Evolutionary conservation across 805 yeast species (phyloP).

Genomic region (Candida arabinofermentans): DNA sequence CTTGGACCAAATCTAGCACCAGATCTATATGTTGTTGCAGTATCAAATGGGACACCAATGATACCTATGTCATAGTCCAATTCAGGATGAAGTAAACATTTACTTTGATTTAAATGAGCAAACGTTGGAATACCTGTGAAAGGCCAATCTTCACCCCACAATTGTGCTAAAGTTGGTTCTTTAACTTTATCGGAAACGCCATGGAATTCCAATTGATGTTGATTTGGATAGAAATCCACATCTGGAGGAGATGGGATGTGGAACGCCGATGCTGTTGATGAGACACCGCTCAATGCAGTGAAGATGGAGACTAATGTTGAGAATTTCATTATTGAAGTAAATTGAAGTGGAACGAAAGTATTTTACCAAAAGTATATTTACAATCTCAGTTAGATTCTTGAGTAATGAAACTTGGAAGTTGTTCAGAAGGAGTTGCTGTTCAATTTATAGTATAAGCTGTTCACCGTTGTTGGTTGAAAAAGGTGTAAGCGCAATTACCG

Average conservation of each 20-base stretch:
- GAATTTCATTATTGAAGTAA: constrained; percentile 2
- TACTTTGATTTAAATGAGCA: constrained; percentile 64
- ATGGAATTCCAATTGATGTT: constrained; percentile 1
- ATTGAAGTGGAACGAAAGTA: background rate
- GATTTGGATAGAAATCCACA: constrained; percentile 1
- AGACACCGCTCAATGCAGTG: constrained; percentile 1
- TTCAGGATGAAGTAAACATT: constrained; percentile 50
- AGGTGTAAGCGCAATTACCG: too few species aligned
- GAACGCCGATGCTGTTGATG: constrained; percentile 4
- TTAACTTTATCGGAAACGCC: background rate
- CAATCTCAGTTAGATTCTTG: too few species aligned
- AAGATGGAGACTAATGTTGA: constrained; percentile 4
- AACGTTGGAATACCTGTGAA: constrained; percentile 64
- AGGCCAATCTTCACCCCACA: constrained; percentile 77
- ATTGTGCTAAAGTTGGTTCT: constrained; percentile 43
- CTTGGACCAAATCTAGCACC: constrained; percentile 85
- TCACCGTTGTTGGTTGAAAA: too few species aligned
- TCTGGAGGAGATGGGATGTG: constrained; percentile 1
- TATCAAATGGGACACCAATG: constrained; percentile 80
- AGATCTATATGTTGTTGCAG: constrained; percentile 72
- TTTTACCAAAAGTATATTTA: too few species aligned
- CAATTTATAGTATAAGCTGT: too few species aligned
- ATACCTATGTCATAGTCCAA: constrained; percentile 61
- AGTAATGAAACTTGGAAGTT: too few species aligned
- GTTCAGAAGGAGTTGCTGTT: too few species aligned